These are phyloP conservation scores for Podaxis pistillaris DNA, from an alignment of 768 basidiomycete species.

Conservation along the genomic window DNA sequence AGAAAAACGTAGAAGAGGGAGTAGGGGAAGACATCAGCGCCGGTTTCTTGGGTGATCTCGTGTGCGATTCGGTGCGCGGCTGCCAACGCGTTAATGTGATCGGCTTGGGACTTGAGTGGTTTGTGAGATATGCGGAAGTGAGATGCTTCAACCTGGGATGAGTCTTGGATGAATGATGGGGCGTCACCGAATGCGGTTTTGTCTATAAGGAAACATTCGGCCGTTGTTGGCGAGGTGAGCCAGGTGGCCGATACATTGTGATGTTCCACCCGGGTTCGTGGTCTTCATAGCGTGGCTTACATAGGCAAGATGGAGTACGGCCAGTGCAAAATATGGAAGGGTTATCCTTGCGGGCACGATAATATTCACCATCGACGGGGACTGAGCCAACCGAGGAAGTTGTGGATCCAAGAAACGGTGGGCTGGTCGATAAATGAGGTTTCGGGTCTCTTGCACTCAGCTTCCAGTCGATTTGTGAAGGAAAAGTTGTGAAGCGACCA, in stretches of 20 bases:
- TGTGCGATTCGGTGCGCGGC: conserved; percentile 87
- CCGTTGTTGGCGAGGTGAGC: conserved; percentile 84
- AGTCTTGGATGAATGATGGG: conserved; percentile 58
- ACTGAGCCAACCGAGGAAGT: conserved; percentile 93
- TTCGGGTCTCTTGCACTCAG: conserved; percentile 81
- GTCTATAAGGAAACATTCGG: conserved; percentile 88
- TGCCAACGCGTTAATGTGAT: conserved; percentile 89
- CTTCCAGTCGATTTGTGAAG: conserved; percentile 86
- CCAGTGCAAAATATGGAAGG: conserved; percentile 72
- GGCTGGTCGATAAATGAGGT: conserved; percentile 91
- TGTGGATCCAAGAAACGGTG: conserved; percentile 93
- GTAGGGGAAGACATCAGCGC: conserved; percentile 89
- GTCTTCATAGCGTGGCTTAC: conserved; percentile 78
- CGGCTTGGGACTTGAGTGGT: conserved; percentile 83
- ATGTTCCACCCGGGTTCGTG: conserved; percentile 86
- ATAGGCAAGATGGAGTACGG: conserved; percentile 61
- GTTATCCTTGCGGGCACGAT: conserved; percentile 78
- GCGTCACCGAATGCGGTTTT: conserved; percentile 85
- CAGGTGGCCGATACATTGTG: conserved; percentile 43
- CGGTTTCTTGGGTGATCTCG: conserved; percentile 76
- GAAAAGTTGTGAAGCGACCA: conserved; percentile 89
- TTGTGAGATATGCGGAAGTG: conserved; percentile 95
- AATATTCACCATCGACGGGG: conserved; percentile 86
- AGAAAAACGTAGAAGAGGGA: conserved; percentile 95
- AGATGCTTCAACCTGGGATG: conserved; percentile 66